These are phyloP conservation scores for Umbelopsis vinacea DNA, from an alignment of 192 early-diverging fungal genomes.

Conservation along the genomic window DNA sequence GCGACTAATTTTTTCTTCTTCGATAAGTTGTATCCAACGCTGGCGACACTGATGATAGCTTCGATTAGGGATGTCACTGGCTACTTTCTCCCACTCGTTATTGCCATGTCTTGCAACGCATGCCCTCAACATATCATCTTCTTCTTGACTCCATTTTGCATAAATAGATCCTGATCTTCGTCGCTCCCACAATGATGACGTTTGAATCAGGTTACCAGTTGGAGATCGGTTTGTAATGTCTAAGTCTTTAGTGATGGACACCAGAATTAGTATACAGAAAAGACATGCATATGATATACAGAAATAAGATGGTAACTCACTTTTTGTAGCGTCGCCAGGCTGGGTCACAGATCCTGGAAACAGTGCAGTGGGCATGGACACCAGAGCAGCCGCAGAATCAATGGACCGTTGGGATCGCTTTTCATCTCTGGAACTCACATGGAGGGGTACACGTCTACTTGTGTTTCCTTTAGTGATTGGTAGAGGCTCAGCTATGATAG, in stretches of 20 bases:
- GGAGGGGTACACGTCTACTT: background rate
- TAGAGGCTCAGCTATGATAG: background rate
- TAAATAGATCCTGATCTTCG: slow-evolving; percentile 33
- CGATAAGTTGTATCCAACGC: slow-evolving; percentile 39
- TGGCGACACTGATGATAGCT: slow-evolving; percentile 53
- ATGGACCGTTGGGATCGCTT: slow-evolving; percentile 43
- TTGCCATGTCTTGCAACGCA: slow-evolving; percentile 38
- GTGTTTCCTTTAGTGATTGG: background rate
- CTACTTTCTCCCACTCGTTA: slow-evolving; percentile 47
- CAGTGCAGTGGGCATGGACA: slow-evolving; percentile 25
- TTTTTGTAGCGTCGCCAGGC: background rate
- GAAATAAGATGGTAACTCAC: background rate
- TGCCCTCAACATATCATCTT: slow-evolving; percentile 42
- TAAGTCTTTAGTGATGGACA: background rate
- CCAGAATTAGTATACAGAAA: no score
- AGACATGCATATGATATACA: background rate
- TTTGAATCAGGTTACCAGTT: background rate
- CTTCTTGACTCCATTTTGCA: slow-evolving; percentile 41
- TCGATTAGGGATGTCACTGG: slow-evolving; percentile 40
- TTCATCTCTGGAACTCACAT: slow-evolving; percentile 9
- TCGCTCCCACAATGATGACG: background rate
- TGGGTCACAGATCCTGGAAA: background rate
- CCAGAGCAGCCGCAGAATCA: slow-evolving; percentile 39
- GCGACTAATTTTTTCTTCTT: background rate
- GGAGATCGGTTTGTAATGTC: background rate